Evolutionary conservation across 163 green algal species (phyloP).

Genomic region (Scenedesmus sp.): DNA sequence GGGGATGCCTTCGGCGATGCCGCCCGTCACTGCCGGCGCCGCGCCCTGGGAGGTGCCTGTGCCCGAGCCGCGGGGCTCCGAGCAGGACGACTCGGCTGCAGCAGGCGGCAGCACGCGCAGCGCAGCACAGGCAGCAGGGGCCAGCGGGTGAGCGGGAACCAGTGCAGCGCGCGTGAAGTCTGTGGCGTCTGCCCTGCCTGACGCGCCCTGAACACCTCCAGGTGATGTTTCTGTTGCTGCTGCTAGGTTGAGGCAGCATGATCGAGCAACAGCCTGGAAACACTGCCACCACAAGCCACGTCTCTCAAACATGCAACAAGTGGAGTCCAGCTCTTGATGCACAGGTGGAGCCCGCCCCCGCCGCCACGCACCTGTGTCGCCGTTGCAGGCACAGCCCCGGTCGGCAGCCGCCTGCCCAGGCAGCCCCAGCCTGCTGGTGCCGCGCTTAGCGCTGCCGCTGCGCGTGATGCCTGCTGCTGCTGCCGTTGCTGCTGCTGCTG

Average conservation of each 20-base stretch:
- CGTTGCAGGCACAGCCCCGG: neutral
- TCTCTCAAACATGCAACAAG: no score
- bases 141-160: no score
- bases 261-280: neutral
- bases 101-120: no score
- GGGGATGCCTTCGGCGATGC: constrained; percentile 50
- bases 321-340: no score
- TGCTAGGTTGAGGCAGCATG: no score
- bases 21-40: constrained; percentile 7
- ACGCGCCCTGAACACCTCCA: no score
- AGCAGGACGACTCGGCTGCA: constrained; percentile 46
- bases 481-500: no score
- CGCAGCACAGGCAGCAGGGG: no score
- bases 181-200: no score
- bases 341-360: neutral
- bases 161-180: no score
- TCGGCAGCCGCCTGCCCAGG: neutral
- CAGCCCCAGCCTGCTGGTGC: neutral
- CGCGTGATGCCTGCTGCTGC: neutral
- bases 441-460: neutral
- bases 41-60: neutral
- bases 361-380: constrained; percentile 38
- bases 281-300: no score
- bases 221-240: no score
- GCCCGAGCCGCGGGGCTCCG: constrained; percentile 18